Evolutionary conservation across 1,284 basidiomycete genomes (phyloP).

Genomic region (Trametes pubescens): DNA sequence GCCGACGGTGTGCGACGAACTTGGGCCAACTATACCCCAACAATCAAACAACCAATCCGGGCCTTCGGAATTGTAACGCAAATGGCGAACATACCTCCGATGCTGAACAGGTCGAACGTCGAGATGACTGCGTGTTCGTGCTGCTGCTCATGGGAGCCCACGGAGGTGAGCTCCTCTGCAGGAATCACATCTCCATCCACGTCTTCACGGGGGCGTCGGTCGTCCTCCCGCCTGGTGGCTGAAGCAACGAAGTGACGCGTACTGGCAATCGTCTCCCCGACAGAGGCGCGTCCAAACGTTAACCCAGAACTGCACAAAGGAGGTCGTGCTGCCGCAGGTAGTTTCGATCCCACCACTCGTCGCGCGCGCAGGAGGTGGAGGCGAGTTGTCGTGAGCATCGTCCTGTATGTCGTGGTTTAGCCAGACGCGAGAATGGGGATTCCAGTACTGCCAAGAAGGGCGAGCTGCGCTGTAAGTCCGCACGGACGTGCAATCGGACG

Average conservation of each 20-base stretch:
- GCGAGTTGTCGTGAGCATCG: constrained; percentile 17
- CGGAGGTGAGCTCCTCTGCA: constrained; percentile 34
- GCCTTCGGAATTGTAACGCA: constrained; percentile 9
- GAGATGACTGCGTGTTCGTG: constrained; percentile 94
- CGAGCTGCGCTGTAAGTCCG: neutral
- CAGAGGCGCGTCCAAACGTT: neutral
- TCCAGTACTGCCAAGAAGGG: too few species aligned
- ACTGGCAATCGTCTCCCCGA: constrained; percentile 6
- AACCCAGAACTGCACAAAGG: neutral
- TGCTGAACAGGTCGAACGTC: constrained; percentile 93
- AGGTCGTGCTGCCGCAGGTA: constrained; percentile 1
- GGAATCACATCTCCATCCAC: constrained; percentile 29
- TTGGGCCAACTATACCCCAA: constrained; percentile 55
- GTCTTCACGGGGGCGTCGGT: neutral
- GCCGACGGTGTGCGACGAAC: constrained; percentile 80
- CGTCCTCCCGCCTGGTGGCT: constrained; percentile 16
- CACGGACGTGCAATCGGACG: neutral
- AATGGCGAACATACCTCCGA: constrained; percentile 68
- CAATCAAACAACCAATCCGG: constrained; percentile 21
- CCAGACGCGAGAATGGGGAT: too few species aligned
- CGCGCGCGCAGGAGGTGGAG: constrained; percentile 17
- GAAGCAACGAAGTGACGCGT: constrained; percentile 17
- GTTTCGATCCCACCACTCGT: constrained; percentile 16
- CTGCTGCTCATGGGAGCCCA: constrained; percentile 40
- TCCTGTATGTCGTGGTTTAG: neutral